phyloP scores from a whole-genome alignment of 768 basidiomycete species.

The Calocera viscosa region DNA sequence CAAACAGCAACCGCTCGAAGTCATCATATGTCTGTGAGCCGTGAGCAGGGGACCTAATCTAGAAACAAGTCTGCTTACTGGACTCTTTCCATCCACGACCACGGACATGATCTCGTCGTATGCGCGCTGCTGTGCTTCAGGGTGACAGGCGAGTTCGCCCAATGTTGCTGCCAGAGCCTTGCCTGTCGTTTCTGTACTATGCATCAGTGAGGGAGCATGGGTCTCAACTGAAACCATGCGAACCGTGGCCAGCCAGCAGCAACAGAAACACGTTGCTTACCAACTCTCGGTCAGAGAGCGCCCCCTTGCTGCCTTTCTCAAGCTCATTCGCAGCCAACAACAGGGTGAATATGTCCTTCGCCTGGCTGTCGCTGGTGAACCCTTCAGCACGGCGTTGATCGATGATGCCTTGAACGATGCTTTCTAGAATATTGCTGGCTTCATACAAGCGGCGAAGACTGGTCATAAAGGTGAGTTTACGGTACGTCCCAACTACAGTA shows the following conservation, averaged over 20 bases:
- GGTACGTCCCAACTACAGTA: too few relatives aligned
- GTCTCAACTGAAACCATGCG: neutral
- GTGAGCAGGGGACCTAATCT: neutral
- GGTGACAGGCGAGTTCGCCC: slow-evolving; percentile 25
- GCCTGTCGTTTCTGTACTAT: slow-evolving; percentile 27
- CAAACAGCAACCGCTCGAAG: neutral
- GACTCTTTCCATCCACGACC: slow-evolving; percentile 18
- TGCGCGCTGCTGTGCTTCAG: slow-evolving; percentile 25
- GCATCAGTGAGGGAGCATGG: neutral
- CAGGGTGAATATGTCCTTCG: neutral
- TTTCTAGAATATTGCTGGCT: neutral
- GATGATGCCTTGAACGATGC: neutral
- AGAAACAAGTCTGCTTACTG: slow-evolving; percentile 12
- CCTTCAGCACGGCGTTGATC: neutral
- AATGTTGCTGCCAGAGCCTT: slow-evolving; percentile 27
- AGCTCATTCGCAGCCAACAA: neutral
- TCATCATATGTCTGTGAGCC: neutral
- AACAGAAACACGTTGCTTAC: slow-evolving; percentile 17
- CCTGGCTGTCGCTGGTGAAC: neutral
- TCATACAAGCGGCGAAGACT: neutral
- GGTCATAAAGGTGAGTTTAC: neutral
- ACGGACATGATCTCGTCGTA: slow-evolving; percentile 25
- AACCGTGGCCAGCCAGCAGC: slow-evolving; percentile 19
- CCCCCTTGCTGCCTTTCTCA: slow-evolving; percentile 1
- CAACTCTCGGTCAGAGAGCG: slow-evolving; percentile 1